Evolutionary conservation across 768 basidiomycete species (phyloP).

Genomic region (Porphyrellus cyaneotinctus): DNA sequence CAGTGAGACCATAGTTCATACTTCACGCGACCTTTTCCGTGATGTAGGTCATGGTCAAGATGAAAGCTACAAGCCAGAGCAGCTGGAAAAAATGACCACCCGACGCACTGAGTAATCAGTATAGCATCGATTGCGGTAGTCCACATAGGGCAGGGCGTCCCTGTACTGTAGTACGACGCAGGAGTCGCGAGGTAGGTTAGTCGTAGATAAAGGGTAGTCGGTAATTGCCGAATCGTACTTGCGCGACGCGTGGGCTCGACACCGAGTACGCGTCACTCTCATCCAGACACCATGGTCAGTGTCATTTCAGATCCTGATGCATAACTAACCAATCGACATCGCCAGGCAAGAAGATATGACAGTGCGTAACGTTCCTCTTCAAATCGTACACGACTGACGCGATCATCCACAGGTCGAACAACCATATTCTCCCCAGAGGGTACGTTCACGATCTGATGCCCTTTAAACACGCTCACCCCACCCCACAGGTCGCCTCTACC

Average conservation of each 20-base stretch:
- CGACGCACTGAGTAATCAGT: slow-evolving; percentile 85
- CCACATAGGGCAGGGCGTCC: slow-evolving; percentile 89
- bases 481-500: slow-evolving; percentile 84
- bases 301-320: background rate
- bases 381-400: slow-evolving; percentile 17
- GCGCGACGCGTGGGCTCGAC: too few relatives aligned
- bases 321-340: background rate
- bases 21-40: slow-evolving; percentile 76
- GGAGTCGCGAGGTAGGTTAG: too few relatives aligned
- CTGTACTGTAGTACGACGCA: slow-evolving; percentile 93
- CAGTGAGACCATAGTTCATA: background rate
- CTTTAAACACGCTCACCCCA: slow-evolving; percentile 6
- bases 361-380: slow-evolving; percentile 52
- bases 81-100: background rate
- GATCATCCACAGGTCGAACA: slow-evolving; percentile 66
- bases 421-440: slow-evolving; percentile 99
- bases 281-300: slow-evolving; percentile 47
- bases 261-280: slow-evolving; percentile 27
- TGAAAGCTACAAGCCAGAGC: slow-evolving; percentile 79
- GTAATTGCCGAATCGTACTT: slow-evolving; percentile 17
- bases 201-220: background rate
- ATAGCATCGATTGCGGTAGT: slow-evolving; percentile 95
- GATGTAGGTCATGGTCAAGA: slow-evolving; percentile 96
- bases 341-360: slow-evolving; percentile 88
- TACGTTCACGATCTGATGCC: slow-evolving; percentile 29